Evolutionary conservation across 176 grass and related monocot genomes (phyloP), one percentile per base, ranked within the genome.

Genomic region (Melocanna baccifera): DNA sequence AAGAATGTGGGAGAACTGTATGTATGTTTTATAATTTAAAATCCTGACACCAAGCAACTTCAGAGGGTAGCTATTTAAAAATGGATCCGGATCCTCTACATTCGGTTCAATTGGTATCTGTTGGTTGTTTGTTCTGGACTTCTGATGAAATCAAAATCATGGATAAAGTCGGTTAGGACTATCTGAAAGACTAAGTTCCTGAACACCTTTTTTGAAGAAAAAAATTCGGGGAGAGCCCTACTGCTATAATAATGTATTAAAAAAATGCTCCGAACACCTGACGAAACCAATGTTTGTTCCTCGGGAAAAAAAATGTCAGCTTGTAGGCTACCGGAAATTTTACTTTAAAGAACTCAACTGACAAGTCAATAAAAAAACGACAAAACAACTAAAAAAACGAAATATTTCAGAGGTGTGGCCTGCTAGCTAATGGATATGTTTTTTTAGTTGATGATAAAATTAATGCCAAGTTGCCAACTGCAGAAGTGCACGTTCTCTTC

Each of bases 401-500:
- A 56, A 75, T 79, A 25, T 58, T 36, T 39, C 61, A 48, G 53
- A 79, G 62, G 0, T 1, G 23, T 51, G 23, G 36, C 47, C 65
- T 39, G 59, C 28, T 40, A 43, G 64, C 36, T 55, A 79, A 73
- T 83, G 84, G 84, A 87, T 73, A 83, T 83, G 39, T 22, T 79
- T 72, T 77, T 19, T 6, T 6, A 83, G 84, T 59, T 50, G 73
- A 78, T 50, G 65, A 83, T 57, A 83, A 69, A 79, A 43, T 83
- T 28, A 73, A 73, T 90, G 58, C 41, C 89, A 62, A 67, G 11
- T 69, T 79, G 80, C 74, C 89, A 69, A 75, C 30, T 87, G 71
- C 74, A 80, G 41, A 90, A 63, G 84, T 75, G 51, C 84, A 75
- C 9, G 25, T 62, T 51, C 80, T 62, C 64, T 86, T 83, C 83